These are phyloP conservation scores for Gossypium davidsonii DNA, from an alignment of 441 rosid species.

Conservation along the genomic window DNA sequence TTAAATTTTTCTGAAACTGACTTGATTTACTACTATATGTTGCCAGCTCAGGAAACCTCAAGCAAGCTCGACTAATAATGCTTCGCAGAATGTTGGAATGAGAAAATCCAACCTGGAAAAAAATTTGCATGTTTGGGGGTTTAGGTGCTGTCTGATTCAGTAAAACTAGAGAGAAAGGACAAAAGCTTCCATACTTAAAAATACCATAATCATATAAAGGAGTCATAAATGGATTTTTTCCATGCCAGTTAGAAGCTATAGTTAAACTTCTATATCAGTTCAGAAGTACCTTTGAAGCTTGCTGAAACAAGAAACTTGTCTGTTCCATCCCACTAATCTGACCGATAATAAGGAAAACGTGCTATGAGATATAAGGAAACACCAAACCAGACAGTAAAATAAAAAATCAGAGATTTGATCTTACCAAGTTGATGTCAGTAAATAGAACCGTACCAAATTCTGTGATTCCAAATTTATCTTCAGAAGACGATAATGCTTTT, in stretches of 20 bases:
- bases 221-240: neutral
- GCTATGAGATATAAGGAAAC: constrained; percentile 9
- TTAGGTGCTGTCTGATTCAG: too few species aligned
- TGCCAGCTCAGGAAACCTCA: constrained; percentile 67
- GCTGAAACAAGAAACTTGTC: constrained; percentile 94
- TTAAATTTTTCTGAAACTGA: constrained; percentile 32
- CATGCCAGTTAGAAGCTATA: constrained; percentile 8
- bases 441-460: constrained; percentile 46
- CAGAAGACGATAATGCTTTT: constrained; percentile 31
- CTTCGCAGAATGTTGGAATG: constrained; percentile 83
- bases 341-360: constrained; percentile 19
- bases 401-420: constrained; percentile 16
- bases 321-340: constrained; percentile 99
- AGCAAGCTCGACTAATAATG: constrained; percentile 64
- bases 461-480: constrained; percentile 40
- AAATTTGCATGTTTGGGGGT: constrained; percentile 1
- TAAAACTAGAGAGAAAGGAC: neutral
- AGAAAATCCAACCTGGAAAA: constrained; percentile 84
- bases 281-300: constrained; percentile 82
- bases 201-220: neutral
- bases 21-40: constrained; percentile 34
- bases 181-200: neutral
- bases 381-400: neutral
- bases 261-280: neutral
- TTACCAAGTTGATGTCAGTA: constrained; percentile 91